Base-by-base conservation (phyloP, 257 asterid species). In the Ilex asprella region DNA sequence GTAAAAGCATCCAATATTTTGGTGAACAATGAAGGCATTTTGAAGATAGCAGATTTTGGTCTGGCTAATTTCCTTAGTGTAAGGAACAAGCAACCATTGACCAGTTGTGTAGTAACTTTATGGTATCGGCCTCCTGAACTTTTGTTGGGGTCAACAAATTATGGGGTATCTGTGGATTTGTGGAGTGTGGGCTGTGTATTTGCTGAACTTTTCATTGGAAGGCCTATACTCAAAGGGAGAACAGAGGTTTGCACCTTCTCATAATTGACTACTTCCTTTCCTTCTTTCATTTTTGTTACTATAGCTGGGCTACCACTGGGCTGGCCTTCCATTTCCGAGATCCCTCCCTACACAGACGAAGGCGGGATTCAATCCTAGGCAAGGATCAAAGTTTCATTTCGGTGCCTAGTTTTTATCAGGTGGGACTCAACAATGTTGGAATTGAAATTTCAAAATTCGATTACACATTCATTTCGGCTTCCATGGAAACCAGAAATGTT, bases 91-190 rank as follows among this genome's bases (percentile, higher is more conserved):
- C 88, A 80, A 57, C 85, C 84, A 0, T 44, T 89, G 67, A 93
- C 99, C 29, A 87, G 95, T 63, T 94, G 96, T 5, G 99, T 93
- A 66, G 96, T 93, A 60, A 93, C 99, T 3, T 64, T 93, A 59
- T 93, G 99, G 99, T 93, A 89, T 71, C 94, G 97, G 8, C 97
- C 99, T 1, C 99, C 99, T 12, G 99, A 93, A 62, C 97, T 93
- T 60, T 81, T 93, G 31, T 16, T 93, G 70, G 99, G 99, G 14
- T 76, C 96, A 2, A 89, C 96, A 8, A 71, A 67, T 62, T 93
- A 93, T 31, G 90, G 88, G n/a, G 79, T 73, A 50, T 84, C 86
- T 1, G 87, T 93, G 49, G 99, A 93, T 73, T 21, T 93, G 21
- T 93, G 99, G 99, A 93, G 99, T 61, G 84, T 77, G 2, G 99